Evolutionary conservation across 225 moss, liverwort and hornwort genomes (phyloP), one percentile per base, ranked within the genome.

Genomic region (Lunularia cruciata): DNA sequence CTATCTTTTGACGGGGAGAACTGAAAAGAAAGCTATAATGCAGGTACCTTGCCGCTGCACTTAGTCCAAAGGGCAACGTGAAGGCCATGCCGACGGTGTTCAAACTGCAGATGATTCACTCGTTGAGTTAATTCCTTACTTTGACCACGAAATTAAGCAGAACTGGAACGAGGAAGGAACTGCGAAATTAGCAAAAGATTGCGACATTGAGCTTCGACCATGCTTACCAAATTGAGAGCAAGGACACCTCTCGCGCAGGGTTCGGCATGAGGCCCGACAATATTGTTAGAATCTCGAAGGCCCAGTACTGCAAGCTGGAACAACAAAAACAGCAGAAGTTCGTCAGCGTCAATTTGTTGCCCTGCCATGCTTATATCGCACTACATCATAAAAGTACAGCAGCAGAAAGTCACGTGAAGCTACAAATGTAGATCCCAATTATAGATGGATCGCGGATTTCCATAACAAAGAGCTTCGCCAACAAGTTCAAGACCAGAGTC

Each of bases 251-350:
- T 54, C 74, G 68, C 68, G 84, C 45, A 11, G 89, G 89, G 13
- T 89, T 82, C 0, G 81, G 78, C 60, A 92, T 35, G 19, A 86
- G 78, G 30, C 89, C 92, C 0, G 92, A 73, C 33, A 89, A 67
- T 47, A 92, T 67, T 3, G 76, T 74, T 9, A 89, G 83, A n/a
- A 88, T 56, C 70, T 92, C 87, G 25, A 88, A 85, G 55, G 79
- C 84, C 87, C 87, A 92, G 36, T 81, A 88, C 61, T 92, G 79
- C 78, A 89, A 75, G 72, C 89, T 87, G 89, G 46, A 56, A 45
- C 47, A 38, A 47, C 4, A 23, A 6, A 35, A 25, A 31, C 30
- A 63, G 28, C 9, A 56, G 27, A 51, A 66, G 28, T n/a, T n/a
- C n/a, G n/a, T n/a, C n/a, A n/a, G n/a, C n/a, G n/a, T n/a, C n/a